Evolutionary conservation across 228 moss, liverwort and hornwort genomes (phyloP).

Genomic region (Sphagnum magellanicum): DNA sequence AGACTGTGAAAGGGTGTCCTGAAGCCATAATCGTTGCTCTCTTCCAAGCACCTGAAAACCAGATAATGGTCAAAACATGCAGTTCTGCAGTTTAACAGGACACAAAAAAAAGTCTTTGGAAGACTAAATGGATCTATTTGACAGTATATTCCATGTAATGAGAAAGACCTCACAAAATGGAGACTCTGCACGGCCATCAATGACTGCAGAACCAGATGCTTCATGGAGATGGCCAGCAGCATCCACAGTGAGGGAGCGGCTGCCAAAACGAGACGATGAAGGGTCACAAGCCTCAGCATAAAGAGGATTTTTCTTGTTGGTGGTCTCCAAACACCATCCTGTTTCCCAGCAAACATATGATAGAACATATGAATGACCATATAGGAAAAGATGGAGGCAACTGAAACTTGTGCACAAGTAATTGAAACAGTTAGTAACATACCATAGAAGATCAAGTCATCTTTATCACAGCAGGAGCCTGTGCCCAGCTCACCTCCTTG

Average conservation of each 20-base stretch:
- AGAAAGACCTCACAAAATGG: constrained; percentile 39
- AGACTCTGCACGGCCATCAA: constrained; percentile 35
- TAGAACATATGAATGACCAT: too few species aligned
- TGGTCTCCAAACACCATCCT: constrained; percentile 41
- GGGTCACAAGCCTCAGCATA: constrained; percentile 43
- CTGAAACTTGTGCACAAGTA: neutral
- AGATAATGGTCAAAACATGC: neutral
- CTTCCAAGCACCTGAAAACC: constrained; percentile 28
- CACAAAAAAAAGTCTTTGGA: too few species aligned
- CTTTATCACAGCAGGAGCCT: constrained; percentile 45
- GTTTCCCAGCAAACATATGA: neutral
- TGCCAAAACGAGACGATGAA: constrained; percentile 27
- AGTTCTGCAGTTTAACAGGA: too few species aligned
- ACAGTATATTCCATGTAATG: too few species aligned
- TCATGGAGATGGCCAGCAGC: constrained; percentile 23
- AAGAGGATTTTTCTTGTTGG: constrained; percentile 15
- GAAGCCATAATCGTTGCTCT: constrained; percentile 41
- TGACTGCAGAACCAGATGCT: constrained; percentile 23
- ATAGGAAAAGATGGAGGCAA: neutral
- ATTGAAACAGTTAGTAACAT: neutral
- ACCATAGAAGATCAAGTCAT: constrained; percentile 41
- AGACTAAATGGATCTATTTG: too few species aligned
- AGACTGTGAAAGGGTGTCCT: constrained; percentile 22
- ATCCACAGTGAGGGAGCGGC: constrained; percentile 29
- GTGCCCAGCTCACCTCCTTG: constrained; percentile 34